Percentiles rank a stretch among this genome's conserved stretches.
phyloP scores from a whole-genome alignment of 768 basidiomycete species.

The Pleurotus pulmonarius region DNA sequence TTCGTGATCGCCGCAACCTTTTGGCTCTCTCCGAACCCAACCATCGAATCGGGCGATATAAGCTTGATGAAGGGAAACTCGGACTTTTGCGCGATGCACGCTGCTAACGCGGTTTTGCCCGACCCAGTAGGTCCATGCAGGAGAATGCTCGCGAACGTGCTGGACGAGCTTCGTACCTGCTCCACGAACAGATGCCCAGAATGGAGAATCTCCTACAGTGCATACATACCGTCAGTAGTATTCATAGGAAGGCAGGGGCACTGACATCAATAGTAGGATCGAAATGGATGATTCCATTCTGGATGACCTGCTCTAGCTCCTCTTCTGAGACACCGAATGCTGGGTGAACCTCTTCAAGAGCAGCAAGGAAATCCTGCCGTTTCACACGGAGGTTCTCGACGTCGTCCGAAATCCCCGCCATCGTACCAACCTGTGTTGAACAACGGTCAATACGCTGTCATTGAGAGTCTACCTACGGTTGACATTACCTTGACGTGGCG shows the following conservation, averaged over 20 bases:
- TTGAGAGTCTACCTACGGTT: no score
- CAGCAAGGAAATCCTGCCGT: conserved; percentile 80
- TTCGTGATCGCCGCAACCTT: conserved; percentile 91
- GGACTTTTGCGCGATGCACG: conserved; percentile 91
- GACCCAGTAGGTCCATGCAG: conserved; percentile 87
- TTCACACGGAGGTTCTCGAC: conserved; percentile 91
- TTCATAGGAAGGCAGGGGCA: conserved; percentile 10
- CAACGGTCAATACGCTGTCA: no score
- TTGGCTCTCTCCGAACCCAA: conserved; percentile 89
- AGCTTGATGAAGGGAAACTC: conserved; percentile 97
- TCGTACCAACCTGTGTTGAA: conserved; percentile 69
- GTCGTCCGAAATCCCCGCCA: conserved; percentile 95
- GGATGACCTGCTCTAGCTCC: conserved; percentile 87
- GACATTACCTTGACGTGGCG: conserved; percentile 80
- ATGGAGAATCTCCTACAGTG: conserved; percentile 73
- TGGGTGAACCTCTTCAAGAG: conserved; percentile 91
- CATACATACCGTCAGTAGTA: neutral
- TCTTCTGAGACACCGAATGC: conserved; percentile 98
- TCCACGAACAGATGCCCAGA: conserved; percentile 89
- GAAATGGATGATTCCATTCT: conserved; percentile 95
- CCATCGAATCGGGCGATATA: conserved; percentile 94
- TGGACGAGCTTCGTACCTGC: conserved; percentile 85
- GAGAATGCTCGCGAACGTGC: conserved; percentile 88
- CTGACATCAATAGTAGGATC: conserved; percentile 72
- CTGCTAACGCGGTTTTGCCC: conserved; percentile 94